Conservation (phyloP, 306 rosid species). For the Nissolia schottii region DNA sequence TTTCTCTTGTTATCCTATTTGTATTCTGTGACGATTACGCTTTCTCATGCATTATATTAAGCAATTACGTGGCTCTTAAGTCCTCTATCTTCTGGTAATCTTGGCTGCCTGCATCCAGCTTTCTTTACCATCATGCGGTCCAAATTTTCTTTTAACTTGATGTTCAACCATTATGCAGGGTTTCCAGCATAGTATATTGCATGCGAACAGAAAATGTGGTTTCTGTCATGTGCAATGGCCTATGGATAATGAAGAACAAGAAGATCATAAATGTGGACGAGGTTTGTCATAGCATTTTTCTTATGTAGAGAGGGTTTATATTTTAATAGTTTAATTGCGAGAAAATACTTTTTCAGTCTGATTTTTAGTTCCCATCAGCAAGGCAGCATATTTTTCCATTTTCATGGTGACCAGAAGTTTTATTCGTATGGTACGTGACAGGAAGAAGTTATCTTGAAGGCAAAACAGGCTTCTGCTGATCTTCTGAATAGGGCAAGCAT, state of each 20-base stretch:
- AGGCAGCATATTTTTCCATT: not conserved
- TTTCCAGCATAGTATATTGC: constrained; percentile 74
- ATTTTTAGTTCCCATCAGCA: not conserved
- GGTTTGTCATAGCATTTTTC: constrained; percentile 39
- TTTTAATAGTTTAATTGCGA: not conserved
- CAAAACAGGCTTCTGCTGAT: constrained; percentile 56
- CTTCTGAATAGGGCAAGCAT: constrained; percentile 73
- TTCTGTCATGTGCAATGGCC: constrained; percentile 82
- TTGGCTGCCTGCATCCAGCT: not conserved
- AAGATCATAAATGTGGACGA: constrained; percentile 64
- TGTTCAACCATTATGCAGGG: constrained; percentile 45
- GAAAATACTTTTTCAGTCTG: not conserved
- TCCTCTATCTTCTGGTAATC: not conserved
- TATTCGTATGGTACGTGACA: constrained; percentile 29
- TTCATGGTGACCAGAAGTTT: not conserved
- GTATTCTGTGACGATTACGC: not conserved
- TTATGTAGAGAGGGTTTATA: not conserved
- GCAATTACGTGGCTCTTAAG: not conserved
- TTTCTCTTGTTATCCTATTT: not conserved
- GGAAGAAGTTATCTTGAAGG: constrained; percentile 59
- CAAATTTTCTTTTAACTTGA: constrained; percentile 9
- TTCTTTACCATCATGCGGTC: not conserved
- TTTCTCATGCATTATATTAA: constrained; percentile 8
- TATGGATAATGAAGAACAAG: constrained; percentile 84
- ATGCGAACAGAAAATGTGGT: constrained; percentile 79